phyloP scores from a whole-genome alignment of 306 rosid species.

The Delonix regia region DNA sequence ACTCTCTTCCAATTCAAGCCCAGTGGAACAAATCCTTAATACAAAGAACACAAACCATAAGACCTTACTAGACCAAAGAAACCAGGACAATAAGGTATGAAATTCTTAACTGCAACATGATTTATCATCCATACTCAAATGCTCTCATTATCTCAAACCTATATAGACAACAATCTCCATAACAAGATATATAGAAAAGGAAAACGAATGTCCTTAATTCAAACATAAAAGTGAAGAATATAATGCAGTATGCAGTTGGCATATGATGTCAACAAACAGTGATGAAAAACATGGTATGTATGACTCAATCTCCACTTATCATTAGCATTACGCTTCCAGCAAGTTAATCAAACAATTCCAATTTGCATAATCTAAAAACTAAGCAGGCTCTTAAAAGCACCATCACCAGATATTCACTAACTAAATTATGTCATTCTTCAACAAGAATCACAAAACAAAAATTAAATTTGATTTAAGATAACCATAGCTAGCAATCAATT shows the following conservation, averaged over 20 bases:
- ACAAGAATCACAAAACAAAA: background rate
- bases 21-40: background rate
- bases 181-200: background rate
- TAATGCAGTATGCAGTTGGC: background rate
- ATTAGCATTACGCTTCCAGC: background rate
- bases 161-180: background rate
- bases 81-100: no score
- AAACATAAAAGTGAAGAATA: constrained; percentile 2
- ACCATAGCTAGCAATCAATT: constrained; percentile 17
- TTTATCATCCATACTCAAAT: background rate
- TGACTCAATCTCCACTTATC: background rate
- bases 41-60: background rate
- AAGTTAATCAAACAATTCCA: background rate
- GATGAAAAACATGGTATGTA: background rate
- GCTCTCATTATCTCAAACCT: background rate
- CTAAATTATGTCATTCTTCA: background rate
- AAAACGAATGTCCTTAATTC: background rate
- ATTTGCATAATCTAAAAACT: background rate
- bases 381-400: background rate
- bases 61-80: no score
- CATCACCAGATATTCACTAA: constrained; percentile 1
- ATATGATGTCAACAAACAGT: background rate
- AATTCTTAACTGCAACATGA: background rate
- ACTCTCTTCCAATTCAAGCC: background rate
- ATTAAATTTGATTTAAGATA: background rate